Base-by-base conservation (phyloP, 352 stramenopile species). In the Pythium monospermum region DNA sequence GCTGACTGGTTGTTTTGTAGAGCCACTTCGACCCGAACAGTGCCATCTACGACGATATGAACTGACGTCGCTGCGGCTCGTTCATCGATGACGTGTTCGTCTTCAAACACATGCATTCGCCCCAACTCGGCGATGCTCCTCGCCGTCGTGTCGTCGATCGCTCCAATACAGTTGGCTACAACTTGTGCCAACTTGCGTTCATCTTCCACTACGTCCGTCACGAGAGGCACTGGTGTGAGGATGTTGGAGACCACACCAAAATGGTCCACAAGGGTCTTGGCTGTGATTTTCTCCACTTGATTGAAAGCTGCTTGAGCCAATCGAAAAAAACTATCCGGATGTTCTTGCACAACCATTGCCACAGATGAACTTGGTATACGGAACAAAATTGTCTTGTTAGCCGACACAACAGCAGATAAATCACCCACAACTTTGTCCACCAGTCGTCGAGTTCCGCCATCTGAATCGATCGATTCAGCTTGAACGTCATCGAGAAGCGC, bases 271-370 rank as follows among this genome's bases (percentile, higher is more conserved):
- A 94, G 50, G 7, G 83, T 83, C 39, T 85, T 87, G 5, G 71
- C 55, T 2, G 83, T 91, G 47, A 94, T 87, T 39, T 85, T 86
- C 54, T 94, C 81, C 25, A 89, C 71, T 70, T 94, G 83, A 49
- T 69, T 87, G 18, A 94, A 53, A 13, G 76, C 73, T 3, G 79
- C 71, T 59, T 94, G 81, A 4, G 79, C 69, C 1, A 92, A 57
- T 28, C 81, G 80, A 28, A 87, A 86, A 43, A 91, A 83, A 12
- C 71, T 77, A 33, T 90, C 78, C 4, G 83, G 80, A 32, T 87
- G 80, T 6, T 64, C 57, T 12, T 81, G 42, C 22, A 90, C 48
- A 22, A 89, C 77, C 21, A 62, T 28, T 18, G 73, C 53, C 19
- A 92, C 73, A 0, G 75, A 68, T 1, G 57, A 48, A 16, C 48